Percentiles rank a stretch among this genome's conserved stretches.
phyloP scores from a whole-genome alignment of 495 filamentous ascomycete genomes.

The Penicillium macrosclerotiorum region DNA sequence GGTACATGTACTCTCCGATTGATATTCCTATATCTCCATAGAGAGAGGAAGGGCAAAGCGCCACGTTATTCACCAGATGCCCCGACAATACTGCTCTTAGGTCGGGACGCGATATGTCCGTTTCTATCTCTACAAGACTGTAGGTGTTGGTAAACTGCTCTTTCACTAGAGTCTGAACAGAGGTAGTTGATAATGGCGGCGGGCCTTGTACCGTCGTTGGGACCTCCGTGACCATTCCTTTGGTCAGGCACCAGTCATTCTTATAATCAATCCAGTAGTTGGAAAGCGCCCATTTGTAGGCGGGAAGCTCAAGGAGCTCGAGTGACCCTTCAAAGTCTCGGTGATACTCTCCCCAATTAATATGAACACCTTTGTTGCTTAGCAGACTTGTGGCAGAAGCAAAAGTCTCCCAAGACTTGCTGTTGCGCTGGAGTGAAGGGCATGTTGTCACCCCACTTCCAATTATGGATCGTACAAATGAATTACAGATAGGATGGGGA shows the following conservation, averaged over 20 bases:
- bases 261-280: slow-evolving; percentile 42
- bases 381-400: slow-evolving; percentile 19
- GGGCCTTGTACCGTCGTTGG: background rate
- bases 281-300: slow-evolving; percentile 48
- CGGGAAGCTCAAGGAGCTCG: slow-evolving; percentile 57
- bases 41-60: slow-evolving; percentile 2
- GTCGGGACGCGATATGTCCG: slow-evolving; percentile 37
- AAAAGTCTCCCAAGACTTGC: background rate
- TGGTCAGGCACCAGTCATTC: slow-evolving; percentile 21
- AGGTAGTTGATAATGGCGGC: background rate
- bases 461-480: slow-evolving; percentile 33
- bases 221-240: background rate
- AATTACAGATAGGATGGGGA: slow-evolving; percentile 30
- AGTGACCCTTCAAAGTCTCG: slow-evolving; percentile 51
- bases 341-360: slow-evolving; percentile 69
- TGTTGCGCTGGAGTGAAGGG: background rate
- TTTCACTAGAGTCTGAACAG: slow-evolving; percentile 48
- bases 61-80: slow-evolving; percentile 18
- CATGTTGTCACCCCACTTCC: background rate
- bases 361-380: slow-evolving; percentile 45
- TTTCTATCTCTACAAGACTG: slow-evolving; percentile 47
- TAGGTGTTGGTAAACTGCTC: slow-evolving; percentile 57
- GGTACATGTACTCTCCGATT: slow-evolving; percentile 59
- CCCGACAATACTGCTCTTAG: slow-evolving; percentile 59
- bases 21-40: slow-evolving; percentile 21